Conservation (phyloP, 1,139 yeast genomes). For the Yarrowia galli region DNA sequence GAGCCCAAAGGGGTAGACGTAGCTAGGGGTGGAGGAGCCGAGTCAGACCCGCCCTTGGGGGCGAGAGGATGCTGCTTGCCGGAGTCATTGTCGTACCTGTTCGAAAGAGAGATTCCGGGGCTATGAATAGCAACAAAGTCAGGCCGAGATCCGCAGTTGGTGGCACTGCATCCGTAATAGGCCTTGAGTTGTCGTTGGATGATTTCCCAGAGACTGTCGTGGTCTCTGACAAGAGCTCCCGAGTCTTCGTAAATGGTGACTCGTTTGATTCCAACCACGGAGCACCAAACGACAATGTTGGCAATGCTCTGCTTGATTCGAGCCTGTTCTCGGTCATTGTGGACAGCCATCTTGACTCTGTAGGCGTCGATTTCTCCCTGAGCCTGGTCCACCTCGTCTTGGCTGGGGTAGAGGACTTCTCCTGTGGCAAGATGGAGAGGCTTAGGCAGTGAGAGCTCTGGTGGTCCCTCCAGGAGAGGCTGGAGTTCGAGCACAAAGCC, state of each 20-base stretch:
- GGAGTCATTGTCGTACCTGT: constrained; percentile 7
- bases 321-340: constrained; percentile 41
- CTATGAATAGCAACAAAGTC: constrained; percentile 28
- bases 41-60: constrained; percentile 20
- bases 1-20: constrained; percentile 8
- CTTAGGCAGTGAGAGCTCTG: constrained; percentile 7
- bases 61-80: constrained; percentile 1
- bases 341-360: constrained; percentile 39
- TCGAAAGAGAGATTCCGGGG: constrained; percentile 5
- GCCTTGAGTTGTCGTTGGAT: constrained; percentile 24
- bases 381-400: constrained; percentile 40
- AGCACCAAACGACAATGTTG: constrained; percentile 43
- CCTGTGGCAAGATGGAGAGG: constrained; percentile 41
- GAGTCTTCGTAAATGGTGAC: constrained; percentile 45
- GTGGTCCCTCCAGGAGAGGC: constrained; percentile 41
- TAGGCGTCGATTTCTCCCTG: constrained; percentile 39
- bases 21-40: constrained; percentile 2
- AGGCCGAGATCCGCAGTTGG: constrained; percentile 21
- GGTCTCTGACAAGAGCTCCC: constrained; percentile 41
- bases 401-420: constrained; percentile 39
- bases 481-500: constrained; percentile 42
- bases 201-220: constrained; percentile 39
- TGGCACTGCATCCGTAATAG: constrained; percentile 19
- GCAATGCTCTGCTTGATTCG: constrained; percentile 44
- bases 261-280: constrained; percentile 41